Base-by-base conservation (phyloP, 768 basidiomycete species). In the Serpula lacrymans region DNA sequence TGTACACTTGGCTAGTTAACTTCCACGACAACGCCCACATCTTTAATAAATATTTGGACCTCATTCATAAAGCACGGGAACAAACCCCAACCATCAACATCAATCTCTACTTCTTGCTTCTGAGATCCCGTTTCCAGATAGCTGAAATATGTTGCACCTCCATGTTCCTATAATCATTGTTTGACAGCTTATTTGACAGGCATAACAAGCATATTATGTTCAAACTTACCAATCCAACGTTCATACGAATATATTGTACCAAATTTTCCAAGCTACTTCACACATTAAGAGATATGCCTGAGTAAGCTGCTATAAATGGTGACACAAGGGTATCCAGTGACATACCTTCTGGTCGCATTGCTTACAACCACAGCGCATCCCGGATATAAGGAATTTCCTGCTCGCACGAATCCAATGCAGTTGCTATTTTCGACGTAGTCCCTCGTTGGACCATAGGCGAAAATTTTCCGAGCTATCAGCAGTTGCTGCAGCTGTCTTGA, bases 361-460 rank as follows among this genome's bases (percentile, higher is more conserved):
- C 83, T 85, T 10, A 89, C 54, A 13, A 89, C 59, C 2, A 90
- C 87, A 1, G 67, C 84, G 46, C 88, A 90, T 10, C 85, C 87
- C 9, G 58, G 48, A 52, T 72, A 75, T 29, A 57, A 49, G 8
- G 56, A 45, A 57, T 81, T 67, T 10, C 89, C 89, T 58, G 65
- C 63, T 30, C 88, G 76, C 41, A 85, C 78, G 50, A 87, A 91
- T 14, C 85, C 89, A 52, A 91, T 79, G 53, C 78, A 88, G 48
- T 85, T 80, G 18, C 53, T 70, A 31, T 72, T 57, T 12, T 63
- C 57, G 41, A 76, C 69, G 60, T 85, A 88, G 52, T 90, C 87
- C 35, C 59, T 63, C 23, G 68, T 74, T 9, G 59, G 48, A 5
- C 88, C 89, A 50, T 88, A 80, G 2, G 87, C 87, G 50, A 72